Evolutionary conservation across 495 filamentous ascomycete genomes (phyloP).

Genomic region (Talaromyces borbonicus): DNA sequence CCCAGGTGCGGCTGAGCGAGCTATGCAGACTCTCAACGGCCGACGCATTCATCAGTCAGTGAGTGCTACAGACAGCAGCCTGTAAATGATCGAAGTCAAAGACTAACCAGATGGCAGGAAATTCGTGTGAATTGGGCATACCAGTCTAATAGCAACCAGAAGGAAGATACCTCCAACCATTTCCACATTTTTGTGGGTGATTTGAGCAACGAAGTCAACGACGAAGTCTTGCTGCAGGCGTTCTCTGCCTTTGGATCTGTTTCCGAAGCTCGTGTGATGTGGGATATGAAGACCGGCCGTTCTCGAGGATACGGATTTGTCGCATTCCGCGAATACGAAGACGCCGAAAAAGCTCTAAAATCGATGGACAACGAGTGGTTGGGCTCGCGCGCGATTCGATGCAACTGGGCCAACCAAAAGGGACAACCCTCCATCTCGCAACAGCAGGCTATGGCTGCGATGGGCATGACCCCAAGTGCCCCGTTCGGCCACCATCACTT

Average conservation of each 20-base stretch:
- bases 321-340: conserved; percentile 86
- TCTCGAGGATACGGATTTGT: conserved; percentile 98
- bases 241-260: conserved; percentile 96
- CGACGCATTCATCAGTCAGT: conserved; percentile 91
- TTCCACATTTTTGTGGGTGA: conserved; percentile 99
- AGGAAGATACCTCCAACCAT: conserved; percentile 97
- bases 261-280: conserved; percentile 99
- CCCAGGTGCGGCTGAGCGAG: conserved; percentile 87
- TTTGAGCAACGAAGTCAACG: conserved; percentile 97
- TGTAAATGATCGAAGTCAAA: conserved; percentile 3
- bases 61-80: conserved; percentile 24
- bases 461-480: conserved; percentile 98
- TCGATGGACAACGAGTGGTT: conserved; percentile 99
- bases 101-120: conserved; percentile 50
- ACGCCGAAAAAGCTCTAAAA: conserved; percentile 92
- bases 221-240: conserved; percentile 87
- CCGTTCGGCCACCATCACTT: conserved; percentile 97
- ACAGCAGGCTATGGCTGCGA: conserved; percentile 91
- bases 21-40: conserved; percentile 94
- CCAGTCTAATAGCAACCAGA: conserved; percentile 87
- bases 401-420: conserved; percentile 99
- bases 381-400: conserved; percentile 93
- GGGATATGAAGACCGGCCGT: conserved; percentile 99
- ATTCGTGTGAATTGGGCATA: conserved; percentile 99
- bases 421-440: conserved; percentile 96